Conservation (phyloP, 1,139 yeast genomes). For the Yamadazyma friedrichii region DNA sequence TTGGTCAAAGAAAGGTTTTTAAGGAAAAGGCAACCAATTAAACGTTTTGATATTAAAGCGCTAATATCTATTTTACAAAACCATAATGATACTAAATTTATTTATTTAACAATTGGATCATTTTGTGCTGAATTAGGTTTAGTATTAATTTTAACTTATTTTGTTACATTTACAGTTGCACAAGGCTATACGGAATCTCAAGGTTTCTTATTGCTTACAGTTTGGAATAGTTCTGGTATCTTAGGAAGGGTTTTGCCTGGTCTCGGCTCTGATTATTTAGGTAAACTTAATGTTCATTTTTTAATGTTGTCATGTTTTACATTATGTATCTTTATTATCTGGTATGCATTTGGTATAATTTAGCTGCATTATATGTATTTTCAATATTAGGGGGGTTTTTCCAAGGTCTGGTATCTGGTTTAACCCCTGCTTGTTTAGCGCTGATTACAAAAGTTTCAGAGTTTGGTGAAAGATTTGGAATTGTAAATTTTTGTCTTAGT, state of each 20-base stretch:
- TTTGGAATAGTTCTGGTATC: slow-evolving; percentile 59
- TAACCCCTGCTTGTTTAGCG: slow-evolving; percentile 42
- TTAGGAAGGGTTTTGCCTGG: slow-evolving; percentile 60
- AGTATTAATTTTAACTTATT: slow-evolving; percentile 51
- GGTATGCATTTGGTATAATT: slow-evolving; percentile 54
- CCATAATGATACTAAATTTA: slow-evolving; percentile 20
- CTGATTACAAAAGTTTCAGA: slow-evolving; percentile 25
- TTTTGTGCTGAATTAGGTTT: slow-evolving; percentile 57
- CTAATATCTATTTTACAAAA: slow-evolving; percentile 7
- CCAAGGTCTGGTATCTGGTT: slow-evolving; percentile 25
- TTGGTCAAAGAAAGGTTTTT: slow-evolving; percentile 45
- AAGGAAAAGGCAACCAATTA: not conserved
- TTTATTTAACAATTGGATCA: slow-evolving; percentile 28
- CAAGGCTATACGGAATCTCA: slow-evolving; percentile 52
- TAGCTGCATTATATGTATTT: slow-evolving; percentile 43
- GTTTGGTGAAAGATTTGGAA: slow-evolving; percentile 40
- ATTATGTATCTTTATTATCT: slow-evolving; percentile 39
- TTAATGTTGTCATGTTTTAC: slow-evolving; percentile 39
- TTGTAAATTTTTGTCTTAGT: slow-evolving; percentile 32
- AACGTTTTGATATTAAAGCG: not conserved
- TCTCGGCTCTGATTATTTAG: slow-evolving; percentile 51
- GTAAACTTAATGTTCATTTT: slow-evolving; percentile 56
- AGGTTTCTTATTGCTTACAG: slow-evolving; percentile 52
- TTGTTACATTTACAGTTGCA: slow-evolving; percentile 53
- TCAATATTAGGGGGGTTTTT: slow-evolving; percentile 53